Conservation (phyloP, 768 basidiomycete species). For the Boletus subparvulus region DNA sequence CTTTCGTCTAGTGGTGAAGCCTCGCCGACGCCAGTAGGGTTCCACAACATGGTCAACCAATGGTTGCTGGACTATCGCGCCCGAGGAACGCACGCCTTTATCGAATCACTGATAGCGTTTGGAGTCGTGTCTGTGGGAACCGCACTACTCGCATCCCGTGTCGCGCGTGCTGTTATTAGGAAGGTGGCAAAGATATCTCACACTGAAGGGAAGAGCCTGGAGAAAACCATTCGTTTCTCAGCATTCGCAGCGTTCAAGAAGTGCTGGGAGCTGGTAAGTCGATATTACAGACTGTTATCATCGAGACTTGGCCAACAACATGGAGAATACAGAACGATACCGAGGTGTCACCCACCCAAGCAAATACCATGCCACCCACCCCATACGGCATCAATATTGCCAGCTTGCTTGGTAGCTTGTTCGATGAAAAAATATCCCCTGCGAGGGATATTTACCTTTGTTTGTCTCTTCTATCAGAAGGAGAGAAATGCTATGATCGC, state of each 20-base stretch:
- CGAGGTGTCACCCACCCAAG: not conserved
- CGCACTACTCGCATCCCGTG: slow-evolving; percentile 14
- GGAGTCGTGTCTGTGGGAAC: slow-evolving; percentile 11
- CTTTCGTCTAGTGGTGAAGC: not conserved
- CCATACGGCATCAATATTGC: slow-evolving; percentile 30
- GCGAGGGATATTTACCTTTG: slow-evolving; percentile 33
- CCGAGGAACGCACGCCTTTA: slow-evolving; percentile 14
- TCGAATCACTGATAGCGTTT: slow-evolving; percentile 18
- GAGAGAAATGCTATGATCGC: slow-evolving; percentile 23
- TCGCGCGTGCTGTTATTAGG: slow-evolving; percentile 11
- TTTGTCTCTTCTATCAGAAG: slow-evolving; percentile 23
- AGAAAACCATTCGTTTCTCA: slow-evolving; percentile 11
- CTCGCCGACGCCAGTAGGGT: slow-evolving; percentile 6
- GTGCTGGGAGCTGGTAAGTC: slow-evolving; percentile 18
- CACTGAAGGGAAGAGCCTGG: slow-evolving; percentile 12
- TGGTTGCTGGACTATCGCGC: slow-evolving; percentile 25
- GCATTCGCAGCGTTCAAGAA: slow-evolving; percentile 16
- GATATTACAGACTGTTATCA: not conserved
- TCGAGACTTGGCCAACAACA: not conserved
- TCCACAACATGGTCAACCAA: slow-evolving; percentile 14
- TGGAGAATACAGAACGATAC: slow-evolving; percentile 14
- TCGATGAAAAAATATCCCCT: slow-evolving; percentile 19
- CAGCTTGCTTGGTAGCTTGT: slow-evolving; percentile 35
- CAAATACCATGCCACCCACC: slow-evolving; percentile 4
- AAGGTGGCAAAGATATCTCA: slow-evolving; percentile 7